Base-by-base conservation (phyloP, 768 basidiomycete genomes). In the Xerocomellus dryophilus region DNA sequence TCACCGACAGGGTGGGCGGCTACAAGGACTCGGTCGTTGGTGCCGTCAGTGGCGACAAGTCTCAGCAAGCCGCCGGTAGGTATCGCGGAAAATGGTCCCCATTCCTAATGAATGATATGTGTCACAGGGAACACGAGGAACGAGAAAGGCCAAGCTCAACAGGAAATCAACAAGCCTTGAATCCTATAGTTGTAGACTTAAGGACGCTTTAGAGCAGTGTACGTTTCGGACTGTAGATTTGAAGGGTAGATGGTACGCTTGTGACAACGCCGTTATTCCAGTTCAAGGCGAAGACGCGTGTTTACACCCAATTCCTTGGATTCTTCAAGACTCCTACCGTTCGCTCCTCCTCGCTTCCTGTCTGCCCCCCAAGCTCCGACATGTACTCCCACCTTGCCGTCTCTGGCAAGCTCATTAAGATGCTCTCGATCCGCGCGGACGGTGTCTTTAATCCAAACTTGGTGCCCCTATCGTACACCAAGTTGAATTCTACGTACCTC, bases 401-500 rank as follows among this genome's bases (percentile, higher is more conserved):
- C 71, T 93, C 86, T 0, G 93, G 93, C 48, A 95, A 71, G 69
- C 86, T 91, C 91, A 93, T 93, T 36, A 94, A 69, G 52, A 94
- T 91, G 68, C 90, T 91, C 74, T 95, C 93, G 18, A 94, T 86
- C 59, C 93, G 76, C 10, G 91, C 88, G 20, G 90, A 89, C 25
- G 91, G 92, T 3, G 89, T 90, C 73, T 81, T 82, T 56, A 93
- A 73, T 7, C 90, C 91, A 61, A 92, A 95, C 66, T 89, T 93
- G 21, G 92, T 94, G 1, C 92, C 92, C 42, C 92, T 78, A 64
- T 94, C 92, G 59, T 86, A 84, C 11, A 93, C 84, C 57, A 95
- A 70, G 69, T 94, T 94, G 73, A 94, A 99, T 70, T 99, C 96
- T 47, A 96, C 96, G 66, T 98, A 96, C 57, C 95, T 80, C 1